Evolutionary conservation across 2,329 filamentous ascomycete genomes (phyloP), one percentile per base, ranked within the genome.

Genomic region (Pseudocercospora eumusae): DNA sequence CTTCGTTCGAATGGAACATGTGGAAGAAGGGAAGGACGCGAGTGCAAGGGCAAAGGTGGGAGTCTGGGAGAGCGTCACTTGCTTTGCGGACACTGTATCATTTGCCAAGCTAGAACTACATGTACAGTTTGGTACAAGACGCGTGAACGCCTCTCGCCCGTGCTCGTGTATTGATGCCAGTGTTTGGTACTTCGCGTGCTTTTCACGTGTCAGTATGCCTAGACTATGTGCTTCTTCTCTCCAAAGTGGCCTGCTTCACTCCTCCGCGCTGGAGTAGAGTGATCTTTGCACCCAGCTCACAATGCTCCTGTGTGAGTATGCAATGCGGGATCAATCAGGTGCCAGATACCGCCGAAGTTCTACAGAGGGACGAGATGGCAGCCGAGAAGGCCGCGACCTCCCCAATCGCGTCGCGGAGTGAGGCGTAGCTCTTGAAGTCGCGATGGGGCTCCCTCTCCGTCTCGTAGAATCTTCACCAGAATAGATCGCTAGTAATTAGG

Each of bases 311-410:
- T 40, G 36, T 6, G 2, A 8, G 15, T 18, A 15, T 40, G 36
- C 36, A 40, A 4, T 11, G 21, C 28, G 1, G 28, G 3, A 20
- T n/a, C 3, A 44, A 15, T 25, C 15, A 6, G 25, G 28, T 49
- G 60, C 4, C 23, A 54, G n/a, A 18, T n/a, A 15, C 49, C 4
- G 15, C 10, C 6, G 18, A 3, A 13, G 2, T 13, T 54, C 84
- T 80, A 96, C 60, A 96, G 69, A 25, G 91, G 92, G 68, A 96
- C 78, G 66, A 98, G 85, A 79, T 97, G 93, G 75, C 93, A 99
- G 59, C 93, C 93, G 70, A 99, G 79, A 75, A 96, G 80, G 11
- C 93, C 95, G 75, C 92, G 84, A 28, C 95, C 95, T 68, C 93
- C 93, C 93, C 95, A 99, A 73, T 93, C 83, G 49, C 86, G 85